A percentile compares a stretch with the other conserved stretches of the same genome.
Conservation (phyloP, 1,284 basidiomycete genomes). For the Cystobasidium pallidum region DNA sequence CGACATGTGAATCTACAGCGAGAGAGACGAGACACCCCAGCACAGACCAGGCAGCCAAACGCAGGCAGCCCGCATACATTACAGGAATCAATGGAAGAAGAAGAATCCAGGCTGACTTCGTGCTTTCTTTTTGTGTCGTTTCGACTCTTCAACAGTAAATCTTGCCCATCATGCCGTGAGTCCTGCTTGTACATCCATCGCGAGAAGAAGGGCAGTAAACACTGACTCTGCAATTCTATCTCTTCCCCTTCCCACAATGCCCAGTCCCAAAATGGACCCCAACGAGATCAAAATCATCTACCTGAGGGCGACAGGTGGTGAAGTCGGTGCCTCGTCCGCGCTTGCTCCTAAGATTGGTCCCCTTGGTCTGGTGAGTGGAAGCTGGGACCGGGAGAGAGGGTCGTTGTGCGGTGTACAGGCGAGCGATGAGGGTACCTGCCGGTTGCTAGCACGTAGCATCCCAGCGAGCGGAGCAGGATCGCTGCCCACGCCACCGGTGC, state of each 20-base stretch:
- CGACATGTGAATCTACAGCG: neutral
- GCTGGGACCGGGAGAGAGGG: too few species aligned
- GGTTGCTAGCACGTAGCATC: too few species aligned
- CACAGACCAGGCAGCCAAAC: too few species aligned
- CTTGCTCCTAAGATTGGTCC: slow-evolving; percentile 99
- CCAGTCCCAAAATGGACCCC: slow-evolving; percentile 65
- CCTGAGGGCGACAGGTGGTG: slow-evolving; percentile 83
- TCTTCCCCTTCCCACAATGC: slow-evolving; percentile 52
- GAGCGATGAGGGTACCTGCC: too few species aligned
- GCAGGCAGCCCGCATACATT: neutral
- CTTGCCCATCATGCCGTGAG: slow-evolving; percentile 31
- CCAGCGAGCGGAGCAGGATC: too few species aligned
- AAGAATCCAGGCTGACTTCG: neutral
- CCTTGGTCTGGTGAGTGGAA: slow-evolving; percentile 88
- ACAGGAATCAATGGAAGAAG: neutral
- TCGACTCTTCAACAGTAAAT: neutral
- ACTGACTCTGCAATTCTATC: too few species aligned
- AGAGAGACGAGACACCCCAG: neutral
- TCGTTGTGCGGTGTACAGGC: neutral
- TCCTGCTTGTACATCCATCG: neutral
- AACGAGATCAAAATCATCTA: slow-evolving; percentile 98
- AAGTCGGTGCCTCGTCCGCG: slow-evolving; percentile 98
- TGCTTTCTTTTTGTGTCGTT: neutral
- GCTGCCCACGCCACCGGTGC: too few species aligned
- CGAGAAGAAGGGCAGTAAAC: neutral